Conservation (phyloP, 2,329 filamentous ascomycete species). For the Pseudofabraea citricarpa region DNA sequence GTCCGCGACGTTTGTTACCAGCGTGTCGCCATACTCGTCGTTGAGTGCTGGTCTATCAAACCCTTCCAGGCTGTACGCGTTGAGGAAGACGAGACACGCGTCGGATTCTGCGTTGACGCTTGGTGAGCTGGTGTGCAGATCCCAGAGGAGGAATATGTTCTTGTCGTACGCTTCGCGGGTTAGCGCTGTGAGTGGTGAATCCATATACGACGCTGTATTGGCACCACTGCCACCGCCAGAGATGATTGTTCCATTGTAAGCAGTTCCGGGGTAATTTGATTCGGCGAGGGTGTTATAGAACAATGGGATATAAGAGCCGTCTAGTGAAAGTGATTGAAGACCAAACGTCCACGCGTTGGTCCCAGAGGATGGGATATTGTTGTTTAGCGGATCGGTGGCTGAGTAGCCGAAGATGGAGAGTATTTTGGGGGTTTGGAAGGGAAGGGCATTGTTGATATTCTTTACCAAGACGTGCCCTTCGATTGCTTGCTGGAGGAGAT, state of each 20-base stretch:
- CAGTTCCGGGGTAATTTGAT: neutral
- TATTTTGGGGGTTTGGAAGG: slow-evolving; percentile 41
- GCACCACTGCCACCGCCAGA: too few species aligned
- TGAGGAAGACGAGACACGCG: neutral
- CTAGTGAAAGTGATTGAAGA: neutral
- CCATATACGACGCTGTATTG: too few species aligned
- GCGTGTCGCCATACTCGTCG: neutral
- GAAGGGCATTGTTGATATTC: slow-evolving; percentile 49
- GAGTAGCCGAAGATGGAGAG: slow-evolving; percentile 45
- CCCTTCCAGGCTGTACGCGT: neutral
- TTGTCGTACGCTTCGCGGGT: neutral
- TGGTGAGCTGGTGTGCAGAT: neutral
- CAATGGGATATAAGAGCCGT: neutral
- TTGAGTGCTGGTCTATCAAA: neutral
- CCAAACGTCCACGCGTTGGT: too few species aligned
- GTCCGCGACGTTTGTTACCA: neutral
- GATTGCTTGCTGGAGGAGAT: slow-evolving; percentile 36
- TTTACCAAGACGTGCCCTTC: slow-evolving; percentile 61
- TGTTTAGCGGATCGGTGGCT: neutral
- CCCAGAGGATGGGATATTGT: neutral
- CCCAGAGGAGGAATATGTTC: neutral
- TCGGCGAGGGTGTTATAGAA: neutral
- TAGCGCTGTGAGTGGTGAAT: neutral
- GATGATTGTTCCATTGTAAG: too few species aligned
- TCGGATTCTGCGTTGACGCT: neutral